Base-by-base conservation (phyloP, 23 red algal species). In the Gracilaria caudata region DNA sequence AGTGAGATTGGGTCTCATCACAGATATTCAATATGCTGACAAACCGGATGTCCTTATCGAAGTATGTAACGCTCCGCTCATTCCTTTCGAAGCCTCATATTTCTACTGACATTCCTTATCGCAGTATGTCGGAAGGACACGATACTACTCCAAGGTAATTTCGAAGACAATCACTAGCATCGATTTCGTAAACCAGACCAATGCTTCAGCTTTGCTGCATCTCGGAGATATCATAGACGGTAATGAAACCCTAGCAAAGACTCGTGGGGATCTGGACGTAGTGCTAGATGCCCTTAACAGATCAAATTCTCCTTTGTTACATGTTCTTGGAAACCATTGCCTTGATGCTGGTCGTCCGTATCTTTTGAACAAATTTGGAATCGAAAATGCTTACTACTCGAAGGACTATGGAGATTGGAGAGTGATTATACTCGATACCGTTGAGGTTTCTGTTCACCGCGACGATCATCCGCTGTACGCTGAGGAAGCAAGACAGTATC, bases 281-380 rank as follows among this genome's bases (percentile, higher is more conserved):
- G 93, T 95, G 9, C 28, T 89, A 3, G 29, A 68, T 17, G 29
- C 44, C 13, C 72, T 95, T 11, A 19, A 17, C 30, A 45, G 34
- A 17, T 63, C 76, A 7, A 51, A 32, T 1, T 14, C 33, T 32
- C 93, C 84, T 38, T 6, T 95, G 17, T 36, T 59, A 16, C 85
- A 95, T 78, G 93, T 95, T 0, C 13, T 95, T 28, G 93, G 93
- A 43, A 95, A 95, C 60, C 93, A 95, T 79, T 95, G 93, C 73
- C 68, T 95, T 25, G 57, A 72, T 29, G 78, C 76, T 9, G 76
- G 57, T 37, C 76, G 86, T 0, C 37, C 61, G 33, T 40, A 77
- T 21, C 59, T 94, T 33, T 20, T 79, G 4, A 3, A 79, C 0
- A 37, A 34, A 16, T 78, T 87, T 24, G 70, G 73, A 35, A 25